Conservation (phyloP, 768 basidiomycete genomes). For the Sarcomyxa edulis region DNA sequence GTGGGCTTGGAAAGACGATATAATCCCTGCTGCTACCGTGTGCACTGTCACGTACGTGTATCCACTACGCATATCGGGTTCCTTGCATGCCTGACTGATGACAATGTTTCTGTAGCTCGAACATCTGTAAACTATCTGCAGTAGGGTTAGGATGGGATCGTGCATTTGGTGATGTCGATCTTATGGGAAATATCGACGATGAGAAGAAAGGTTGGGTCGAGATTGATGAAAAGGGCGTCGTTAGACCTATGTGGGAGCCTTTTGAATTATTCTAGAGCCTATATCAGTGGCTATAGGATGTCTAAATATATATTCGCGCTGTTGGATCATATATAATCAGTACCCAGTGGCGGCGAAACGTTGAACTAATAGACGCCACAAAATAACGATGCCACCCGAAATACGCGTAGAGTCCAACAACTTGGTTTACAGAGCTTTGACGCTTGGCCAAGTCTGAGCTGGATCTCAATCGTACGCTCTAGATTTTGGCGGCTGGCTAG, state of each 20-base stretch:
- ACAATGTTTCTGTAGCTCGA: conserved; percentile 39
- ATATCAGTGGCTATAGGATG: too few relatives aligned
- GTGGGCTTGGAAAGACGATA: conserved; percentile 44
- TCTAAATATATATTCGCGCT: too few relatives aligned
- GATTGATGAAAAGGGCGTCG: conserved; percentile 51
- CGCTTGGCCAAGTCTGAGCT: too few relatives aligned
- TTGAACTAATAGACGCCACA: too few relatives aligned
- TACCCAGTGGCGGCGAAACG: too few relatives aligned
- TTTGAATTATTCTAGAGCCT: conserved; percentile 44
- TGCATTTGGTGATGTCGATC: conserved; percentile 51
- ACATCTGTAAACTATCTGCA: conserved; percentile 53
- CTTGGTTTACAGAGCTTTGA: too few relatives aligned
- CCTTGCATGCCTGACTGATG: not conserved
- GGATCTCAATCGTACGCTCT: too few relatives aligned
- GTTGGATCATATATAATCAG: too few relatives aligned
- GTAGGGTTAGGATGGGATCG: conserved; percentile 60
- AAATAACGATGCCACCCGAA: too few relatives aligned
- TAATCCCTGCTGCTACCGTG: conserved; percentile 45
- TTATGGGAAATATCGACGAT: conserved; percentile 41
- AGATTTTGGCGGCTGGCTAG: too few relatives aligned
- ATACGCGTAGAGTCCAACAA: too few relatives aligned
- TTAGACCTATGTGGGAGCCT: conserved; percentile 53
- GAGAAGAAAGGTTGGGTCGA: conserved; percentile 54
- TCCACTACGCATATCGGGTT: too few relatives aligned
- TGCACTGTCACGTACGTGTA: conserved; percentile 51